phyloP scores from a whole-genome alignment of 768 basidiomycete genomes.

The Podaxis rugospora region DNA sequence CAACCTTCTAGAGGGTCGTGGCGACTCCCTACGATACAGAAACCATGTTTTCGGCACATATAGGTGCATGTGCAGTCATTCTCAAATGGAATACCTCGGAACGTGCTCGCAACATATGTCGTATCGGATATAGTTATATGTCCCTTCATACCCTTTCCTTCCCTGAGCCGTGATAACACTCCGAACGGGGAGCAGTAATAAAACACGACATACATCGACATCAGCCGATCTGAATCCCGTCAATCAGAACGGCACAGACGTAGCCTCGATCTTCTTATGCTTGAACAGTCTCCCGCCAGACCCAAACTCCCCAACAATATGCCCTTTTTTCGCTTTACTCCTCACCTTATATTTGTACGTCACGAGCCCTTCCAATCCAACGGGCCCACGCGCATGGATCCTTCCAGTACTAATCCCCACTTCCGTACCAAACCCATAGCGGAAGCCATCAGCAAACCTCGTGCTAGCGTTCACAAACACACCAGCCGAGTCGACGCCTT shows the following conservation, averaged over 20 bases:
- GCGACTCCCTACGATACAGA: too few relatives aligned
- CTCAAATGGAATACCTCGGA: too few relatives aligned
- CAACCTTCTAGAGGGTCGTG: too few relatives aligned
- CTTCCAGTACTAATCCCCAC: constrained; percentile 96
- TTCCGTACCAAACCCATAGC: constrained; percentile 97
- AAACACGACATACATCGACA: neutral
- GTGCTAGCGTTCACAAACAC: constrained; percentile 95
- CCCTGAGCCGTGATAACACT: too few relatives aligned
- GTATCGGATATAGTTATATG: too few relatives aligned
- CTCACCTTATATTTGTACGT: constrained; percentile 95
- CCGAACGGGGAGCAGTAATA: too few relatives aligned
- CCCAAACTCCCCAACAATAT: constrained; percentile 86
- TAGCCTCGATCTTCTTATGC: constrained; percentile 46
- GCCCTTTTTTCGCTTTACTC: constrained; percentile 70
- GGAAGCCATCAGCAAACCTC: constrained; percentile 93
- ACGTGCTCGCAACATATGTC: too few relatives aligned
- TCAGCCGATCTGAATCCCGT: neutral
- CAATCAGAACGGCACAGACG: constrained; percentile 39
- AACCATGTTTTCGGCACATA: too few relatives aligned
- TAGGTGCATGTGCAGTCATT: too few relatives aligned
- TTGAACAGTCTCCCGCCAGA: constrained; percentile 71
- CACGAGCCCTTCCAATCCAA: constrained; percentile 89
- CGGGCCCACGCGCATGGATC: constrained; percentile 95
- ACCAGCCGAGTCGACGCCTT: constrained; percentile 88
- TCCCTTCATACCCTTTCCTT: too few relatives aligned